Evolutionary conservation across 306 rosid species (phyloP).

Genomic region (Ormosia emarginata): DNA sequence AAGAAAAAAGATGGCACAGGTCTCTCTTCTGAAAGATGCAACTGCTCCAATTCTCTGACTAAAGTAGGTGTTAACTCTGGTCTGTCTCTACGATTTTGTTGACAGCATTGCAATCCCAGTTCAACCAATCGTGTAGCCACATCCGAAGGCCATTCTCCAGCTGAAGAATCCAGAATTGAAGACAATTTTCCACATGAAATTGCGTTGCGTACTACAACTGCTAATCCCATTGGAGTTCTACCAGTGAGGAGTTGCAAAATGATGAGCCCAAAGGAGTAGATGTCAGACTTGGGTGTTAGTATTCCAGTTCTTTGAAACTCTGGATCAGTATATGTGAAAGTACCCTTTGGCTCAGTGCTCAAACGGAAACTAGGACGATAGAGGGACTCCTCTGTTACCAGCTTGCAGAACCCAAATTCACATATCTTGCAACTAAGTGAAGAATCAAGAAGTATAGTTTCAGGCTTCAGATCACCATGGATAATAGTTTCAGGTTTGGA

Average conservation of each 20-base stretch:
- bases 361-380: conserved; percentile 50
- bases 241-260: conserved; percentile 80
- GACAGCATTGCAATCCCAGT: conserved; percentile 80
- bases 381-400: conserved; percentile 64
- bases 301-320: conserved; percentile 69
- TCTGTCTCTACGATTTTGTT: conserved; percentile 58
- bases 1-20: conserved; percentile 71
- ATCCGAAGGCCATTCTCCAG: conserved; percentile 74
- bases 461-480: conserved; percentile 83
- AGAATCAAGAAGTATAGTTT: conserved; percentile 59
- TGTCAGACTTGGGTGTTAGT: conserved; percentile 74
- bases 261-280: conserved; percentile 78
- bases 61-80: conserved; percentile 72
- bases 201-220: conserved; percentile 54
- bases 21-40: conserved; percentile 68
- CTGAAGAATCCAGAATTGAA: conserved; percentile 65
- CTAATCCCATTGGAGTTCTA: conserved; percentile 60
- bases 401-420: conserved; percentile 72
- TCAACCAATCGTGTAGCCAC: conserved; percentile 55
- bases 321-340: conserved; percentile 69
- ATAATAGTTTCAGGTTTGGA: conserved; percentile 70
- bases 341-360: conserved; percentile 65
- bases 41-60: conserved; percentile 72
- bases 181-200: conserved; percentile 48
- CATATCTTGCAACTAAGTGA: conserved; percentile 79